Evolutionary conservation across 129 eudicot genomes (phyloP), one percentile per base, ranked within the genome.

Genomic region (Cynara cardunculus): DNA sequence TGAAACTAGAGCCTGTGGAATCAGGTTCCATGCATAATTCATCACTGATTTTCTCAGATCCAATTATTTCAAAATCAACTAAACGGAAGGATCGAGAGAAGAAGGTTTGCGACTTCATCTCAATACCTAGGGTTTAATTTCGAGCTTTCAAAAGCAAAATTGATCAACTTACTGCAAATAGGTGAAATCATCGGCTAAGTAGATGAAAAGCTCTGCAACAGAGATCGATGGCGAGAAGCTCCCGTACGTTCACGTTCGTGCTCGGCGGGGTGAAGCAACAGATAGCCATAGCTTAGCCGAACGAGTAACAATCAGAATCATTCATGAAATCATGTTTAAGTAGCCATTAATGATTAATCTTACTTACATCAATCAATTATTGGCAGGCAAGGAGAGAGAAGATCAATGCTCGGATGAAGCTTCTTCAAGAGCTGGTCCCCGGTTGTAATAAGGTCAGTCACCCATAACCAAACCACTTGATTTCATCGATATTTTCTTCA

Each of bases 251-350:
- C 99, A 95, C 56, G 99, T 95, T 73, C 90, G 97, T 75, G 99
- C 97, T 28, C 97, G 97, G 28, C 88, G 99, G 1, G 99, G 99
- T 39, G 93, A 95, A 85, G 97, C 99, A 69, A 95, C 97, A 2
- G 97, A 95, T 82, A 95, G 99, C 89, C 99, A 95, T 75, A 95
- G 99, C 86, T 88, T 95, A 84, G 99, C 99, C 75, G 99, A 95
- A 84, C 84, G 99, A 85, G 99, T 95, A 92, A 85, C 24, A n/a
- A 32, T 71, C 73, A 69, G 13, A 49, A 72, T 75, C 16, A 67
- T 84, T 78, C 28, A 44, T 46, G 71, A 66, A 22, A 44, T 49
- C n/a, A 49, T 49, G 46, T 37, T 37, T 37, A 16, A 49, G 61
- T 49, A 13, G 61, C 5, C n/a, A 49, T 49, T 44, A 44, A 81